Evolutionary conservation across 805 yeast genomes (phyloP).

Genomic region (Blastobotrys muscicola): DNA sequence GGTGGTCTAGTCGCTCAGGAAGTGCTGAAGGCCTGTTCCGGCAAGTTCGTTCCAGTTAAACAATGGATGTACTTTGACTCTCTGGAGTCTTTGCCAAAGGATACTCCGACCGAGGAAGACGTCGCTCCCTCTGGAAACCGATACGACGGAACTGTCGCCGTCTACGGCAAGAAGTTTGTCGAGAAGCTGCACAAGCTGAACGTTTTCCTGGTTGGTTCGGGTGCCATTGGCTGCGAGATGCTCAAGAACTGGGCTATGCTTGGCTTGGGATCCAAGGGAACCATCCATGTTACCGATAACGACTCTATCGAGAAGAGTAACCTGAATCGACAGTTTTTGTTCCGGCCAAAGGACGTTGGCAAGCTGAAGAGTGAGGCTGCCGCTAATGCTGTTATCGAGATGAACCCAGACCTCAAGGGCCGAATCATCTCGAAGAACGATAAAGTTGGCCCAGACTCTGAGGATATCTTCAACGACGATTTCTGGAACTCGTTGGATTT

Average conservation of each 20-base stretch:
- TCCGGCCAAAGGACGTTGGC: constrained; percentile 93
- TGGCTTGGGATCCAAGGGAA: constrained; percentile 86
- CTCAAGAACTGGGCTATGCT: constrained; percentile 95
- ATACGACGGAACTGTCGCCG: constrained; percentile 93
- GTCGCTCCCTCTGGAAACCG: constrained; percentile 72
- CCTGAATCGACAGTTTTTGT: constrained; percentile 90
- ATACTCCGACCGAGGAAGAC: constrained; percentile 51
- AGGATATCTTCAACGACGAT: constrained; percentile 68
- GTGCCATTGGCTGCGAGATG: constrained; percentile 99
- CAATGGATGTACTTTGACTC: constrained; percentile 94
- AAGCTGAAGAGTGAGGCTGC: constrained; percentile 85
- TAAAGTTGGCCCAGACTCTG: constrained; percentile 92
- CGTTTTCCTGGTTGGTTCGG: constrained; percentile 92
- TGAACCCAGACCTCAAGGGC: constrained; percentile 78
- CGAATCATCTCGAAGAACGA: constrained; percentile 70
- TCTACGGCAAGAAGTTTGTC: constrained; percentile 75
- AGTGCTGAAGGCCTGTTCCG: constrained; percentile 88
- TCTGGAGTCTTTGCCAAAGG: constrained; percentile 75
- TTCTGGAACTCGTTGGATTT: constrained; percentile 82
- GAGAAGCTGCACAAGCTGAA: constrained; percentile 63
- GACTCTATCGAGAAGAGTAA: constrained; percentile 94
- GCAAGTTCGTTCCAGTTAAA: constrained; percentile 87
- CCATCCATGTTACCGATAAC: constrained; percentile 79
- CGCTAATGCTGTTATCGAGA: constrained; percentile 66
- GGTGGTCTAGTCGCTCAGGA: constrained; percentile 97